Conservation (phyloP, 805 yeast species). For the Myxozyma vanderwaltii region DNA sequence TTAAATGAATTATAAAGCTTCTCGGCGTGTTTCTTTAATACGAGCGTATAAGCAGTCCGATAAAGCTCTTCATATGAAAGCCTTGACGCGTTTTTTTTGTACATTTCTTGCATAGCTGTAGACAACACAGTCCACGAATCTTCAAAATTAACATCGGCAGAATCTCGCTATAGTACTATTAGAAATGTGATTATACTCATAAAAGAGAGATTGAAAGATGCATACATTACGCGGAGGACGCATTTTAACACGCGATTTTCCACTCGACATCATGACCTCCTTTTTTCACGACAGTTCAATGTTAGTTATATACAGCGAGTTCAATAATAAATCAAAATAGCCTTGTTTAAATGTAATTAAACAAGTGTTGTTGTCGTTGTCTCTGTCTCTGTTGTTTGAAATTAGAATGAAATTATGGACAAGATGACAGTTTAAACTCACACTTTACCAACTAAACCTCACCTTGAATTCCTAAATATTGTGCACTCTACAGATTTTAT, state of each 20-base stretch:
- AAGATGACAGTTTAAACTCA: no score
- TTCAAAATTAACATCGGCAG: slow-evolving; percentile 54
- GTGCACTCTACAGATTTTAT: no score
- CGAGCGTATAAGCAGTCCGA: slow-evolving; percentile 74
- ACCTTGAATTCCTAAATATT: no score
- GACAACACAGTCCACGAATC: slow-evolving; percentile 66
- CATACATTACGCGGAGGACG: slow-evolving; percentile 34
- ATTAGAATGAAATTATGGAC: no score
- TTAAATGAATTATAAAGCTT: slow-evolving; percentile 64
- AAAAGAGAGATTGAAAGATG: background rate
- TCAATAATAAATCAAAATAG: background rate
- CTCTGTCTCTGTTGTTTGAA: no score
- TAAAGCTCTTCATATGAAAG: slow-evolving; percentile 83
- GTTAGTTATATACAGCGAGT: no score
- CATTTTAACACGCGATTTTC: slow-evolving; percentile 33
- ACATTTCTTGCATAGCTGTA: slow-evolving; percentile 71
- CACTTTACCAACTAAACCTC: no score
- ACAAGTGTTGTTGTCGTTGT: no score
- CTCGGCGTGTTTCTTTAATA: slow-evolving; percentile 67
- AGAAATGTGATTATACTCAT: background rate
- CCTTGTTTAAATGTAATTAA: no score
- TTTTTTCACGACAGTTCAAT: background rate
- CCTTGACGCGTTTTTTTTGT: slow-evolving; percentile 67
- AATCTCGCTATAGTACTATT: slow-evolving; percentile 21
- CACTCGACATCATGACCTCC: slow-evolving; percentile 23